phyloP scores from a whole-genome alignment of 176 grass and related monocot genomes.

The Rhipidocladum racemiflorum region DNA sequence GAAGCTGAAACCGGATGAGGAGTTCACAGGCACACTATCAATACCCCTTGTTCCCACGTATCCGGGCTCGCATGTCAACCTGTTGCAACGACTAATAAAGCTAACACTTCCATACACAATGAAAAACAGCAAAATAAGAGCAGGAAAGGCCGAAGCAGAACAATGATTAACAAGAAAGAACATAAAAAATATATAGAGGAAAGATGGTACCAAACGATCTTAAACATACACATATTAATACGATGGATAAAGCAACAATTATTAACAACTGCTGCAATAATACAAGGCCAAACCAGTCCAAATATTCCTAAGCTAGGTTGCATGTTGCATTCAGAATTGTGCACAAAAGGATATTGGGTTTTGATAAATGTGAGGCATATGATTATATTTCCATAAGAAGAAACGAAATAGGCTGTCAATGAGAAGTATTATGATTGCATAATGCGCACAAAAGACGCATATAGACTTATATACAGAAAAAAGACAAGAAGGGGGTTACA shows the following conservation, averaged over 20 bases:
- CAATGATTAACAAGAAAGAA: neutral
- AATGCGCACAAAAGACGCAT: neutral
- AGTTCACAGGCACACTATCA: conserved; percentile 13
- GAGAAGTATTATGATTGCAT: neutral
- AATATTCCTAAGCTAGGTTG: conserved; percentile 25
- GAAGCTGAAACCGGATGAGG: neutral
- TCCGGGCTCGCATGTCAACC: conserved; percentile 98
- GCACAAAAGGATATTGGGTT: neutral
- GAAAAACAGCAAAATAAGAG: neutral
- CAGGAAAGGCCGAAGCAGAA: neutral
- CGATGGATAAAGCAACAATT: neutral
- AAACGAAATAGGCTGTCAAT: neutral
- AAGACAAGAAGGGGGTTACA: neutral
- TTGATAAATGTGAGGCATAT: neutral
- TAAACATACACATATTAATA: neutral
- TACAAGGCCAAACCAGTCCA: neutral
- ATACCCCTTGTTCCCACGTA: conserved; percentile 97
- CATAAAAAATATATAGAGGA: neutral
- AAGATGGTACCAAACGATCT: neutral
- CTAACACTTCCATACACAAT: conserved; percentile 14
- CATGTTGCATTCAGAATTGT: conserved; percentile 29
- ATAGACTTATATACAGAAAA: neutral
- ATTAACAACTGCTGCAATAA: conserved; percentile 12
- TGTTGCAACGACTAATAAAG: conserved; percentile 36
- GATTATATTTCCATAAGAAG: neutral